Evolutionary conservation across 2,329 filamentous ascomycete species (phyloP).

Genomic region (Ambrosiella xylebori): DNA sequence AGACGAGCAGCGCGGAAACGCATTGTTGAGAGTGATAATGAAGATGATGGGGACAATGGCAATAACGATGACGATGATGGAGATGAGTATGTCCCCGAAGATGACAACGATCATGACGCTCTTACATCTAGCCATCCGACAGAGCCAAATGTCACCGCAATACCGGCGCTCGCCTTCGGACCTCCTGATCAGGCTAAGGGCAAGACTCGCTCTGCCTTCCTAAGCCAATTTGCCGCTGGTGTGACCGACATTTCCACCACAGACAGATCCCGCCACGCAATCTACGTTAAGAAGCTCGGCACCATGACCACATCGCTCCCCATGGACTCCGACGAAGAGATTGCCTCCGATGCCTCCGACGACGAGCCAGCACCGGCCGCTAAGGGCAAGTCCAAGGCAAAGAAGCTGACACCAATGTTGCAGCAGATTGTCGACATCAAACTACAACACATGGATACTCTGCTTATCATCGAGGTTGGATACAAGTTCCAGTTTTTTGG

Average conservation of each 20-base stretch:
- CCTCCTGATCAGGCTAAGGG: background rate
- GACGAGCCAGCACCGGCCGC: constrained; percentile 33
- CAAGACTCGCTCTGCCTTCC: background rate
- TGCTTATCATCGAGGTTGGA: constrained; percentile 86
- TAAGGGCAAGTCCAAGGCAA: constrained; percentile 18
- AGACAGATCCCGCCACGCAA: background rate
- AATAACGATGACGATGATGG: constrained; percentile 34
- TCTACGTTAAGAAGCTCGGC: background rate
- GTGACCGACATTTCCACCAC: too few relatives aligned
- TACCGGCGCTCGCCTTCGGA: background rate
- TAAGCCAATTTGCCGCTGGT: background rate
- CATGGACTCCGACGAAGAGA: constrained; percentile 20
- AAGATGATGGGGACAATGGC: constrained; percentile 25
- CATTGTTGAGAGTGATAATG: background rate
- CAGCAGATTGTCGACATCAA: constrained; percentile 90
- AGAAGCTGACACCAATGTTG: constrained; percentile 87
- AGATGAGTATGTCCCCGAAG: constrained; percentile 27
- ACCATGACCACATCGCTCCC: background rate
- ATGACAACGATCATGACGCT: background rate
- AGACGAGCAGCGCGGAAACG: background rate
- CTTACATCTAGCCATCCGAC: background rate
- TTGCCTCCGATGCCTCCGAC: constrained; percentile 38
- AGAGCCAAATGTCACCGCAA: background rate
- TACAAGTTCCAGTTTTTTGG: constrained; percentile 98
- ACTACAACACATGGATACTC: constrained; percentile 69